phyloP scores from a whole-genome alignment of 352 stramenopile species.

The Globisporangium sylvaticum region DNA sequence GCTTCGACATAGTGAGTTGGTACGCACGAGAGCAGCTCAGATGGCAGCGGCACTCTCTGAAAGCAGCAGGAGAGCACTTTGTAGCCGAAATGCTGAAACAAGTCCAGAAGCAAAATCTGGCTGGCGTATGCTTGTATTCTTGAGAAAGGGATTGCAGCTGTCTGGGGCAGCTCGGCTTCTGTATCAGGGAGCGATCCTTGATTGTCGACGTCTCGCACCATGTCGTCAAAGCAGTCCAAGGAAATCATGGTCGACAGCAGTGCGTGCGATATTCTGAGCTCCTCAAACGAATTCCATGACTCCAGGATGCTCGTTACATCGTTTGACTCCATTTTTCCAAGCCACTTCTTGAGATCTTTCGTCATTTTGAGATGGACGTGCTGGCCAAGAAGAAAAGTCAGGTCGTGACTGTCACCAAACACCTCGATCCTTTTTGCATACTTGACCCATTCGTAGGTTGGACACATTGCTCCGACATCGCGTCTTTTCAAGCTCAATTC shows the following conservation, averaged over 20 bases:
- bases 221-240: constrained; percentile 30
- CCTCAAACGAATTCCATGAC: constrained; percentile 29
- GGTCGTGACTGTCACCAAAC: constrained; percentile 55
- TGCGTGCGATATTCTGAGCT: constrained; percentile 33
- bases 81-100: constrained; percentile 60
- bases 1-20: constrained; percentile 22
- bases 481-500: not conserved
- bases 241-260: constrained; percentile 20
- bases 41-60: constrained; percentile 28
- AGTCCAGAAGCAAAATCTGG: constrained; percentile 41
- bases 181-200: constrained; percentile 13
- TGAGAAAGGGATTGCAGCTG: constrained; percentile 18
- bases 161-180: constrained; percentile 16
- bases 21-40: constrained; percentile 20
- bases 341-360: constrained; percentile 53
- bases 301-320: constrained; percentile 56
- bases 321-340: constrained; percentile 49
- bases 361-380: constrained; percentile 43
- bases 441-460: constrained; percentile 28
- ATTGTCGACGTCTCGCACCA: constrained; percentile 28
- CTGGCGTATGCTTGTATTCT: constrained; percentile 48
- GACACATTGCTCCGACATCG: not conserved
- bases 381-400: constrained; percentile 49
- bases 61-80: constrained; percentile 38
- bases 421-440: constrained; percentile 42